These are phyloP conservation scores for Mycena epipterygia DNA, from an alignment of 768 basidiomycete species.

Conservation along the genomic window DNA sequence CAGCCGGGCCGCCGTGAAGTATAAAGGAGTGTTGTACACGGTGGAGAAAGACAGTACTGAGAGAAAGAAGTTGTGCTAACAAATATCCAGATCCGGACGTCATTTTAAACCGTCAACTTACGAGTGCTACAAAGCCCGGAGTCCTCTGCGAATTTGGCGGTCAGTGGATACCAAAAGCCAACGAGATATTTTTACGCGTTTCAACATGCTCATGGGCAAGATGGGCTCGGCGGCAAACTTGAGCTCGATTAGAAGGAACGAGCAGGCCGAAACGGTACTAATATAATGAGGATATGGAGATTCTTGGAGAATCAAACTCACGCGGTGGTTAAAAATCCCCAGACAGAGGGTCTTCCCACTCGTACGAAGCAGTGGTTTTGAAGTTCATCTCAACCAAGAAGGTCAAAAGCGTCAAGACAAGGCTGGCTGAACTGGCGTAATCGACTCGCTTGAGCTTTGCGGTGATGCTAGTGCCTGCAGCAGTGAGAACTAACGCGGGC, in stretches of 20 bases:
- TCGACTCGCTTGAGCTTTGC: constrained; percentile 71
- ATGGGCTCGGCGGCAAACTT: constrained; percentile 71
- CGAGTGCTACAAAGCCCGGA: constrained; percentile 55
- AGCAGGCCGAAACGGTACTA: constrained; percentile 56
- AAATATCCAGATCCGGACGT: neutral
- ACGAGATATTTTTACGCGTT: constrained; percentile 46
- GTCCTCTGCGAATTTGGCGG: constrained; percentile 58
- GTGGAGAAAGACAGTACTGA: constrained; percentile 38
- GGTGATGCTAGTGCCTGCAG: constrained; percentile 6
- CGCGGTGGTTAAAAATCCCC: constrained; percentile 56
- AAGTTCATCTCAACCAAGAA: constrained; percentile 45
- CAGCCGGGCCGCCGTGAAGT: constrained; percentile 72
- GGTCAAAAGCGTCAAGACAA: constrained; percentile 63
- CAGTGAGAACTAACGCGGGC: constrained; percentile 27
- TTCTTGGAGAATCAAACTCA: neutral
- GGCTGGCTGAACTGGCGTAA: constrained; percentile 70
- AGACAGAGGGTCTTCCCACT: constrained; percentile 64
- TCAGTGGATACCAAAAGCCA: constrained; percentile 48
- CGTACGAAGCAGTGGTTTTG: constrained; percentile 23
- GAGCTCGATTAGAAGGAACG: constrained; percentile 73
- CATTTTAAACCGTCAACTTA: neutral
- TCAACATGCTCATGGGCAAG: constrained; percentile 63
- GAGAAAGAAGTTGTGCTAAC: constrained; percentile 24
- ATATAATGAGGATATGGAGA: neutral
- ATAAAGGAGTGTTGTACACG: constrained; percentile 78